A percentile compares a stretch with the other conserved stretches of the same genome.
Conservation (phyloP, 257 asterid species). For the Solanum bukasovii region DNA sequence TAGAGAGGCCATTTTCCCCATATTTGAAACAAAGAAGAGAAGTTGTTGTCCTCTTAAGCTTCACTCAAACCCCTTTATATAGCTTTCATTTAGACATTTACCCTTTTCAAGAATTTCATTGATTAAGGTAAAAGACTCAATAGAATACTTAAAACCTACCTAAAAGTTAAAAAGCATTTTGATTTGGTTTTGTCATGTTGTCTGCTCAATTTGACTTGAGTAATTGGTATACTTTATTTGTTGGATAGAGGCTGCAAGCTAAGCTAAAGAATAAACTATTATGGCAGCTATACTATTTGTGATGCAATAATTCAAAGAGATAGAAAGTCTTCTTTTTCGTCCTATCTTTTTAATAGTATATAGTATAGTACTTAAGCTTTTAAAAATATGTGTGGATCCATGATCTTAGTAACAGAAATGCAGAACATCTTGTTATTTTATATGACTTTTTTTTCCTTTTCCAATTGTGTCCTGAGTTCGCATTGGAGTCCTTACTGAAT, state of each 20-base stretch:
- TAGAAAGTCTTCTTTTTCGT: neutral
- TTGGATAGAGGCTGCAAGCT: neutral
- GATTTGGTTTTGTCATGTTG: neutral
- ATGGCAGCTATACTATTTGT: neutral
- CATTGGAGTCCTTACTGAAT: no score
- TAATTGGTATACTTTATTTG: neutral
- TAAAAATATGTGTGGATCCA: neutral
- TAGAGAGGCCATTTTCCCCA: slow-evolving; percentile 6
- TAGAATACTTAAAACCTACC: neutral
- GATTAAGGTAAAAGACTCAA: neutral
- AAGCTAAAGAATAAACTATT: neutral
- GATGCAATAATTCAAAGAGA: neutral
- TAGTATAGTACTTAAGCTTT: neutral
- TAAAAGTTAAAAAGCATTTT: neutral
- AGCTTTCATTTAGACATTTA: neutral
- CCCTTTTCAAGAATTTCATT: neutral
- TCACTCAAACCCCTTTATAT: neutral
- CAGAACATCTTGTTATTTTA: neutral
- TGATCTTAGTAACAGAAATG: neutral
- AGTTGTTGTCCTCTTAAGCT: neutral
- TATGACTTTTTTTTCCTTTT: neutral
- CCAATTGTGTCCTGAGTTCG: no score
- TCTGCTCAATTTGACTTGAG: neutral
- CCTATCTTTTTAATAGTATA: neutral
- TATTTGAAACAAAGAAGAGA: neutral